phyloP scores from a whole-genome alignment of 306 rosid genomes.

The Cicer pinnatifidum region DNA sequence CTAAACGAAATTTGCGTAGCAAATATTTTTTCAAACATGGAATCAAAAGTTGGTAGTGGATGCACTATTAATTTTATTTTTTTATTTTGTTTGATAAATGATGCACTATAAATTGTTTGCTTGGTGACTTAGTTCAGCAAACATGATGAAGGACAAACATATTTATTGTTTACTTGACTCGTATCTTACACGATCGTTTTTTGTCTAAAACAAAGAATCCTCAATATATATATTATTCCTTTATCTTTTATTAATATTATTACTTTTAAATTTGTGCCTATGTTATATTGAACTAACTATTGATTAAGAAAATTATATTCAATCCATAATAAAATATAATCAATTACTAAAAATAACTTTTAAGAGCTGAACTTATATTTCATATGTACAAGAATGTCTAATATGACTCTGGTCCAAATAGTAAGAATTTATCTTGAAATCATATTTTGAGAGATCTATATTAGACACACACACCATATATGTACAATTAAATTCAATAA shows the following conservation, averaged over 20 bases:
- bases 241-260: neutral
- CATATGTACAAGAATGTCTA: too few species aligned
- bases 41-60: conserved; percentile 31
- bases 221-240: neutral
- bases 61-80: too few species aligned
- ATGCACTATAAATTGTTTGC: neutral
- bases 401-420: too few species aligned
- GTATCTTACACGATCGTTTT: conserved; percentile 4
- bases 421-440: too few species aligned
- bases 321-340: too few species aligned
- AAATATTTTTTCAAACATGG: conserved; percentile 23
- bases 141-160: neutral
- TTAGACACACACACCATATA: too few species aligned
- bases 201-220: neutral
- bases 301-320: too few species aligned
- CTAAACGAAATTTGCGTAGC: conserved; percentile 31
- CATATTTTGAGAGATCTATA: too few species aligned
- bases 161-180: conserved; percentile 6
- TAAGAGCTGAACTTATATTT: too few species aligned
- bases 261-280: too few species aligned
- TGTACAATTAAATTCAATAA: neutral
- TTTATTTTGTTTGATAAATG: neutral
- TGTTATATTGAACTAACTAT: too few species aligned
- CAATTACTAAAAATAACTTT: too few species aligned
- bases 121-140: conserved; percentile 17